Percentiles rank a stretch among this genome's conserved stretches.
Conservation (phyloP, 257 asterid species). For the Ilex asprella region DNA sequence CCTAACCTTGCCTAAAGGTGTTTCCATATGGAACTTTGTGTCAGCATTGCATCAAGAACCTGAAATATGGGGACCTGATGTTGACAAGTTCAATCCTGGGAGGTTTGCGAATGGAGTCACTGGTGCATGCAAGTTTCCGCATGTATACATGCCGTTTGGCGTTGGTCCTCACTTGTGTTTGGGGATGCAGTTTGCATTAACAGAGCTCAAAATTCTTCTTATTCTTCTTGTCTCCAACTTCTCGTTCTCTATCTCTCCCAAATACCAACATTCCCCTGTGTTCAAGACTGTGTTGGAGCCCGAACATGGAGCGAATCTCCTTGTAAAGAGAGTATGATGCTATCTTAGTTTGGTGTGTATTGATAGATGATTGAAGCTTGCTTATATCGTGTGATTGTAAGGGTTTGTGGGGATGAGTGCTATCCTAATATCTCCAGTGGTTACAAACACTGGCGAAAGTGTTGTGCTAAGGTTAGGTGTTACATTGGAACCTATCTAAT, state of each 20-base stretch:
- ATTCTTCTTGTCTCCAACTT: background rate
- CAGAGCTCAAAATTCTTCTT: background rate
- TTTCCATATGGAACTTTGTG: slow-evolving; percentile 32
- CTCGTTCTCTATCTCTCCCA: background rate
- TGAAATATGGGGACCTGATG: slow-evolving; percentile 41
- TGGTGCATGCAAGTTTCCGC: slow-evolving; percentile 42
- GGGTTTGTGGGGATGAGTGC: too few relatives aligned
- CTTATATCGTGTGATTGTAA: too few relatives aligned
- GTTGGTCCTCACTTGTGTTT: background rate
- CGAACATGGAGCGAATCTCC: too few relatives aligned
- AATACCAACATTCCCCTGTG: background rate
- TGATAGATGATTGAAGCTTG: too few relatives aligned
- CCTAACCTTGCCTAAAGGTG: slow-evolving; percentile 34
- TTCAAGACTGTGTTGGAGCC: too few relatives aligned
- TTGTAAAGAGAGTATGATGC: too few relatives aligned
- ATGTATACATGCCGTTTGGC: slow-evolving; percentile 18
- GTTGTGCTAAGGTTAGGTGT: too few relatives aligned
- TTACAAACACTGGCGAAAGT: too few relatives aligned
- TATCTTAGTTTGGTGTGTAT: too few relatives aligned
- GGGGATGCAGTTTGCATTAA: background rate
- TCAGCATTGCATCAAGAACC: slow-evolving; percentile 32
- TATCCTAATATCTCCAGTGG: too few relatives aligned
- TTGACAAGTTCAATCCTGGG: slow-evolving; percentile 32
- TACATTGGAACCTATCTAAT: too few relatives aligned
- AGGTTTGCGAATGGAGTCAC: slow-evolving; percentile 42